These are phyloP conservation scores for Rossbeevera mucosa DNA, from an alignment of 768 basidiomycete species.

Conservation along the genomic window DNA sequence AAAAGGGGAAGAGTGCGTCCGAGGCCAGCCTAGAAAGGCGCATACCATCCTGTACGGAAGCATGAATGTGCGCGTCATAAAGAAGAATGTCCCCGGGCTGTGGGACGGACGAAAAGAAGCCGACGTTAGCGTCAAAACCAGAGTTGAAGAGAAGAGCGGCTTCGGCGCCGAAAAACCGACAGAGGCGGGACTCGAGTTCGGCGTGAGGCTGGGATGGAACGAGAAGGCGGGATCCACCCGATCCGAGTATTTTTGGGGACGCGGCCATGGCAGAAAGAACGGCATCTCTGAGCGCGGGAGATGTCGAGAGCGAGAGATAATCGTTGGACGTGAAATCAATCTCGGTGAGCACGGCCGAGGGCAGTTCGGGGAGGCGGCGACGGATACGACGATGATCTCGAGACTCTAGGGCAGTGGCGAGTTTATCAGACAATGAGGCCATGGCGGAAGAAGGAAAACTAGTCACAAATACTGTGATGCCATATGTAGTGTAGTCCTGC, in stretches of 20 bases:
- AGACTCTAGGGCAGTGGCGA: constrained; percentile 54
- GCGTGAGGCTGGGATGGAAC: constrained; percentile 56
- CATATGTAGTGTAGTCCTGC: neutral
- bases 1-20: constrained; percentile 46
- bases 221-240: constrained; percentile 83
- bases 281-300: constrained; percentile 46
- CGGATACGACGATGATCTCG: constrained; percentile 64
- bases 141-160: constrained; percentile 85
- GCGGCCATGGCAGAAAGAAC: constrained; percentile 53
- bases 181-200: constrained; percentile 66
- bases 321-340: constrained; percentile 87
- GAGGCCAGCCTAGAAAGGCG: constrained; percentile 50
- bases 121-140: constrained; percentile 89
- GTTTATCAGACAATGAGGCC: constrained; percentile 33
- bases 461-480: neutral
- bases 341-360: constrained; percentile 32
- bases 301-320: constrained; percentile 78
- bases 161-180: constrained; percentile 55
- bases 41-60: constrained; percentile 87
- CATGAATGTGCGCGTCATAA: constrained; percentile 86
- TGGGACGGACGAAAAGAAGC: constrained; percentile 78
- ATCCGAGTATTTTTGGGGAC: constrained; percentile 67
- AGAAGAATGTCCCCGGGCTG: constrained; percentile 73
- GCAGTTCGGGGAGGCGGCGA: constrained; percentile 61
- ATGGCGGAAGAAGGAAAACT: constrained; percentile 12